Conservation (phyloP, 2,329 filamentous ascomycete species). For the Talaromyces atroroseus region DNA sequence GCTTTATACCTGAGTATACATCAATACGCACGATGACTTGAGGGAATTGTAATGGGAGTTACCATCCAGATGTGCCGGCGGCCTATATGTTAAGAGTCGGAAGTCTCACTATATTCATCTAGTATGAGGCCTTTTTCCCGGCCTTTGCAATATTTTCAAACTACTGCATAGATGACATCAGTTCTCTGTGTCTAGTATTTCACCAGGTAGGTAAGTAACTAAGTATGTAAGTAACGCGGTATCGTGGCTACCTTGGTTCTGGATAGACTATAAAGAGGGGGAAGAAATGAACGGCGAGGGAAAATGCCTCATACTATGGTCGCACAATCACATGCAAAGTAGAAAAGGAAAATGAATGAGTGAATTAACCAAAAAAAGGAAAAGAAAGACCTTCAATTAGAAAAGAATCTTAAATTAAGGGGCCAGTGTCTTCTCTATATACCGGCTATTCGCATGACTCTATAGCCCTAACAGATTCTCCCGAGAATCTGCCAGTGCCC, state of each 20-base stretch:
- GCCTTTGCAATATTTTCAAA: too few species aligned
- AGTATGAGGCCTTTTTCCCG: constrained; percentile 2
- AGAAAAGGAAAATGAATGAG: not conserved
- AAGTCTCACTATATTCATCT: not conserved
- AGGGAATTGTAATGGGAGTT: not conserved
- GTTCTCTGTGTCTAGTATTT: too few species aligned
- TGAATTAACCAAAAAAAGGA: not conserved
- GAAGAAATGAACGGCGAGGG: not conserved
- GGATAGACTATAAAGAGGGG: not conserved
- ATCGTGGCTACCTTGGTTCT: not conserved
- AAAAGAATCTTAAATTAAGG: too few species aligned
- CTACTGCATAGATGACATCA: too few species aligned
- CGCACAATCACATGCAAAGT: not conserved
- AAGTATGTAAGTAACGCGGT: too few species aligned
- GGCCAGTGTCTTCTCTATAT: not conserved
- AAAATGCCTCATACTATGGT: constrained; percentile 10
- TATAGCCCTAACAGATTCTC: constrained; percentile 5
- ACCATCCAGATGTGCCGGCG: not conserved
- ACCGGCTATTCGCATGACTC: constrained; percentile 11
- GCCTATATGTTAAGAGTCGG: not conserved
- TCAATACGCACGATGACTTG: not conserved
- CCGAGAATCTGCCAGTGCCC: not conserved
- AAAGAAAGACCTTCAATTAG: not conserved
- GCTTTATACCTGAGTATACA: not conserved
- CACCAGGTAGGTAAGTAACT: too few species aligned